phyloP scores from a whole-genome alignment of 2,329 filamentous ascomycete genomes.

The Parastagonospora nodorum region DNA sequence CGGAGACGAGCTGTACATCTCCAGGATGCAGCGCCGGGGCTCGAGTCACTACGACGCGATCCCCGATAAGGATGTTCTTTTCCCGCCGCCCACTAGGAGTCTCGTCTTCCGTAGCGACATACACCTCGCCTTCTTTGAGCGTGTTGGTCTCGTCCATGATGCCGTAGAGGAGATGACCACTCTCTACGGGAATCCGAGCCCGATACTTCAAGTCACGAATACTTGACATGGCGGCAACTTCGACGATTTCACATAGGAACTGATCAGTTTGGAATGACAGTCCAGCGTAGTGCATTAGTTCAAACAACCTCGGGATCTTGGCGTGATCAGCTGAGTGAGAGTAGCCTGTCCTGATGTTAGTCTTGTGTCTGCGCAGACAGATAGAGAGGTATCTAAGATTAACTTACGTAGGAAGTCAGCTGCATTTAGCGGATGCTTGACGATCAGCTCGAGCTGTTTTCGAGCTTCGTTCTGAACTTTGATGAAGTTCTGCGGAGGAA shows the following conservation, averaged over 20 bases:
- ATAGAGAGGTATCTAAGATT: not conserved
- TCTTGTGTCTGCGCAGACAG: not conserved
- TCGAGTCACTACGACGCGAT: constrained; percentile 69
- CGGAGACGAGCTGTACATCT: constrained; percentile 71
- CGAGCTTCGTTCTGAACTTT: constrained; percentile 68
- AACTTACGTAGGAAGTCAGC: constrained; percentile 62
- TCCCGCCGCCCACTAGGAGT: constrained; percentile 25
- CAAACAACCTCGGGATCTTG: constrained; percentile 66
- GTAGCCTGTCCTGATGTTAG: constrained; percentile 43
- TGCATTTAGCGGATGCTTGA: constrained; percentile 64
- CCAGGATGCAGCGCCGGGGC: constrained; percentile 82
- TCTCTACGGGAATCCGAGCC: constrained; percentile 71
- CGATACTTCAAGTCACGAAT: constrained; percentile 79
- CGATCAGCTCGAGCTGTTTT: constrained; percentile 62
- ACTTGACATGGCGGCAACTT: constrained; percentile 71
- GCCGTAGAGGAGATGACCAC: constrained; percentile 78
- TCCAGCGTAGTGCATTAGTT: constrained; percentile 60
- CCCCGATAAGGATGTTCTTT: constrained; percentile 14
- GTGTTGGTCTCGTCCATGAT: constrained; percentile 81
- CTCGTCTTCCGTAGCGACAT: constrained; percentile 61
- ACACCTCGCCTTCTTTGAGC: constrained; percentile 70
- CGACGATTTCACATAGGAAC: constrained; percentile 73
- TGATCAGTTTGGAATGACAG: constrained; percentile 70
- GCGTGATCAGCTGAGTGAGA: constrained; percentile 66
- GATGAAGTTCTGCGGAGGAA: constrained; percentile 64